Base-by-base conservation (phyloP, 2,329 filamentous ascomycete genomes). In the Penicillium olsonii region DNA sequence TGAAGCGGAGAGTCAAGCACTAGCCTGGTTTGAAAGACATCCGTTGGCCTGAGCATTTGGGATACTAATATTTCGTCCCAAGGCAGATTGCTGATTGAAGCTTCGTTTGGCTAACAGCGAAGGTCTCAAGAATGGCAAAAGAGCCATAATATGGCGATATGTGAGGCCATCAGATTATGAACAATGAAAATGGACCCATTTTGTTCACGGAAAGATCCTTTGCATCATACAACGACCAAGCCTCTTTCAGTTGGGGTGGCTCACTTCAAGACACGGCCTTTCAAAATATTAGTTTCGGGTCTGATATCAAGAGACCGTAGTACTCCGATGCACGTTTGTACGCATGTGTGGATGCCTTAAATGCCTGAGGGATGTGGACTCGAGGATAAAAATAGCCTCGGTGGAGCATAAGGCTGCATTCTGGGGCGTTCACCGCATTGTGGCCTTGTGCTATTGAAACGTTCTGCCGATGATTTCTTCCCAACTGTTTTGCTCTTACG, bases 1-100 rank as follows among this genome's bases (percentile, higher is more conserved):
- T 12, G 60, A 68, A 34, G 54, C 64, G 2, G 65, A 67, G 42
- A 53, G 62, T 14, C 62, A 66, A 38, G 60, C 59, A 12, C 35
- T 65, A 40, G 57, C 51, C 18, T 65, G 43, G 43, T 45, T 45
- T 12, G n/a, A 22, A 9, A 45, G 19, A 52, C 19, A 45, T 20
- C 14, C 14, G n/a, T n/a, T n/a, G n/a, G n/a, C n/a, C n/a, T n/a
- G n/a, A n/a, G n/a, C n/a, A n/a, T n/a, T n/a, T n/a, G n/a, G n/a
- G n/a, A n/a, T n/a, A n/a, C n/a, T n/a, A n/a, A n/a, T n/a, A n/a
- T n/a, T n/a, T n/a, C n/a, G n/a, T n/a, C n/a, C n/a, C n/a, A n/a
- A n/a, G n/a, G n/a, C n/a, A n/a, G n/a, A n/a, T n/a, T n/a, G n/a
- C n/a, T n/a, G n/a, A n/a, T n/a, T n/a, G n/a, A n/a, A n/a, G n/a